phyloP scores from a whole-genome alignment of 108 stramenopile genomes.

The Licmophora abbreviata region DNA sequence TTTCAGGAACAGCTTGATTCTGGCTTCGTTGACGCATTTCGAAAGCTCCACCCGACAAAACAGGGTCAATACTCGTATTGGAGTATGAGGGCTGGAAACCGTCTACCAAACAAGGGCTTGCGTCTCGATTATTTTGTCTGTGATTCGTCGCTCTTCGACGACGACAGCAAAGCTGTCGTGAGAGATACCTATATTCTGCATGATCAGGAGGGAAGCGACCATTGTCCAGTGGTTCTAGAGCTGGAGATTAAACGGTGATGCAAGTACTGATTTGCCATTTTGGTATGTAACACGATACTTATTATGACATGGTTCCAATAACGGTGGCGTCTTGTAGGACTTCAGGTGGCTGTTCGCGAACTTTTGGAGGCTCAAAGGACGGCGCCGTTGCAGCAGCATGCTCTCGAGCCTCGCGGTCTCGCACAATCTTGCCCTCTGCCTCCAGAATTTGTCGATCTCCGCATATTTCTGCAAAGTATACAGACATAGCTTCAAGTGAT shows the following conservation, averaged over 20 bases:
- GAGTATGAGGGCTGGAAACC: conserved; percentile 79
- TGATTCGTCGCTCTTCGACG: conserved; percentile 49
- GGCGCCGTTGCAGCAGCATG: neutral
- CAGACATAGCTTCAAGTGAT: conserved; percentile 77
- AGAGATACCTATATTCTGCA: conserved; percentile 76
- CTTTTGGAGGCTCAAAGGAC: conserved; percentile 2
- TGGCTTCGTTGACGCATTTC: conserved; percentile 83
- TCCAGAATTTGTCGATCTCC: conserved; percentile 61
- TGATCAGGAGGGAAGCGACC: conserved; percentile 74
- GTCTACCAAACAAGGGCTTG: conserved; percentile 89
- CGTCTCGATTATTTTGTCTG: conserved; percentile 89
- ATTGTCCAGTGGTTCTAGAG: conserved; percentile 78
- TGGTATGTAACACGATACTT: too few species aligned
- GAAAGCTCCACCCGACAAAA: conserved; percentile 70
- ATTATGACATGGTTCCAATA: conserved; percentile 5
- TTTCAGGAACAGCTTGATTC: conserved; percentile 69
- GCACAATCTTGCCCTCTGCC: conserved; percentile 39
- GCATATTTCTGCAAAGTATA: conserved; percentile 81
- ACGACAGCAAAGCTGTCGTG: conserved; percentile 46
- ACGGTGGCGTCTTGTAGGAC: conserved; percentile 3
- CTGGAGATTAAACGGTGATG: conserved; percentile 40
- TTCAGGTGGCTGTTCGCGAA: conserved; percentile 2
- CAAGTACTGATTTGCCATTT: too few species aligned
- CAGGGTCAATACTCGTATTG: conserved; percentile 86
- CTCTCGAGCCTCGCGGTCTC: conserved; percentile 7